phyloP scores from a whole-genome alignment of 495 filamentous ascomycete genomes.

The Penicillium soppii region DNA sequence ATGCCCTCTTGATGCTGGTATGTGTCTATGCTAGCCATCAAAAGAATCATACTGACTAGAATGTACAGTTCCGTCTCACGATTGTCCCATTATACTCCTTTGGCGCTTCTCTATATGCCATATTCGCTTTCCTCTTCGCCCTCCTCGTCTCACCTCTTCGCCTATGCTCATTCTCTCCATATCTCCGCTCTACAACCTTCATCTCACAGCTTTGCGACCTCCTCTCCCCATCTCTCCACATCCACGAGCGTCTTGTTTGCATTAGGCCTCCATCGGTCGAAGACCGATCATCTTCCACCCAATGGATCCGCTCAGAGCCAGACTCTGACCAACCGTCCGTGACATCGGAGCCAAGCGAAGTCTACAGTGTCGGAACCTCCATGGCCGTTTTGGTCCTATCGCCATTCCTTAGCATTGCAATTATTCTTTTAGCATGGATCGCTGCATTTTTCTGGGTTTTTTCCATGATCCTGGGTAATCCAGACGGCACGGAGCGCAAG shows the following conservation, averaged over 20 bases:
- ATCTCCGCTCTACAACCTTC: conserved; percentile 39
- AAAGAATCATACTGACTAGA: not conserved
- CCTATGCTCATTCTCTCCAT: conserved; percentile 38
- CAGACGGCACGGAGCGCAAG: conserved; percentile 59
- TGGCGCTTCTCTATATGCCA: conserved; percentile 41
- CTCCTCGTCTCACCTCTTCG: conserved; percentile 43
- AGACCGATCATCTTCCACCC: conserved; percentile 32
- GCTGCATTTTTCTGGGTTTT: conserved; percentile 65
- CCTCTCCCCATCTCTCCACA: conserved; percentile 41
- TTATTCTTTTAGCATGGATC: conserved; percentile 58
- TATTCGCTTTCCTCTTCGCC: conserved; percentile 42
- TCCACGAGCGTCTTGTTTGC: conserved; percentile 42
- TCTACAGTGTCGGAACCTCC: conserved; percentile 40
- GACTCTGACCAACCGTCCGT: conserved; percentile 21
- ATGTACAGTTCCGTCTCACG: conserved; percentile 49
- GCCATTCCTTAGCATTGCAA: conserved; percentile 52
- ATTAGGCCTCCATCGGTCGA: conserved; percentile 25
- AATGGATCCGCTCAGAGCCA: conserved; percentile 32
- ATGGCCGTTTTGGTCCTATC: conserved; percentile 52
- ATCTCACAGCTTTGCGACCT: conserved; percentile 38
- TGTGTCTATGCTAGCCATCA: conserved; percentile 2
- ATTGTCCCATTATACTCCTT: conserved; percentile 46
- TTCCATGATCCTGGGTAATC: conserved; percentile 60
- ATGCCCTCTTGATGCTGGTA: conserved; percentile 44
- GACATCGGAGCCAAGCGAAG: conserved; percentile 14